phyloP scores from a whole-genome alignment of 2,329 filamentous ascomycete species.

The Calycina marina region DNA sequence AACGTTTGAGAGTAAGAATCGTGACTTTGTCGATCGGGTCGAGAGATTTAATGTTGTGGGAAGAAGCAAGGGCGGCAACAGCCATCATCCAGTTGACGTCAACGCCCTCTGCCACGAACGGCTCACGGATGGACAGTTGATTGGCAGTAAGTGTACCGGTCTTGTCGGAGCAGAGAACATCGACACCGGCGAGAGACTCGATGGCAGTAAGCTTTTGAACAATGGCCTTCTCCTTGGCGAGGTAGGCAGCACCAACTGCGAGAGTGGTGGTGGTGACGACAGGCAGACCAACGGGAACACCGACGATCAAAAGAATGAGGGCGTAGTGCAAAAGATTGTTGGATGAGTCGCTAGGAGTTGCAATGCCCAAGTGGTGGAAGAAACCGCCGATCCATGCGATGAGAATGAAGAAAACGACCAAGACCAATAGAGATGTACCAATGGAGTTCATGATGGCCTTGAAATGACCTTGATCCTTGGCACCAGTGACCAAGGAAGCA shows the following conservation, averaged over 20 bases:
- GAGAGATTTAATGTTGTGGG: conserved; percentile 65
- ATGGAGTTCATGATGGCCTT: conserved; percentile 77
- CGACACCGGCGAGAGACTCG: conserved; percentile 61
- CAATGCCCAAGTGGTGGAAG: conserved; percentile 55
- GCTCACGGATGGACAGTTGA: conserved; percentile 63
- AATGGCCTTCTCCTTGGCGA: conserved; percentile 65
- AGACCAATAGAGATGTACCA: conserved; percentile 56
- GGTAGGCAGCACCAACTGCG: conserved; percentile 62
- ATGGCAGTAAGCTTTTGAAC: conserved; percentile 70
- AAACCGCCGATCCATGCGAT: conserved; percentile 66
- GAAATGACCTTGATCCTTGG: conserved; percentile 64
- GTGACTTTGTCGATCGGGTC: conserved; percentile 72
- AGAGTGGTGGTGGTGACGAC: conserved; percentile 67
- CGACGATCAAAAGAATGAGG: conserved; percentile 59
- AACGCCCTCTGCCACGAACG: conserved; percentile 61
- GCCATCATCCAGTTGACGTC: conserved; percentile 80
- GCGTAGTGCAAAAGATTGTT: conserved; percentile 54
- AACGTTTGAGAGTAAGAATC: conserved; percentile 60
- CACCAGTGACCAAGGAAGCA: conserved; percentile 58
- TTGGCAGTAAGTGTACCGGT: conserved; percentile 65
- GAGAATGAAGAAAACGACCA: conserved; percentile 67
- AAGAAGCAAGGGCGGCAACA: conserved; percentile 61
- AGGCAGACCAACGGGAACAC: conserved; percentile 67
- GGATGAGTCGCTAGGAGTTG: conserved; percentile 39
- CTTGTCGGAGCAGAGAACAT: conserved; percentile 72